Evolutionary conservation across 2,329 filamentous ascomycete genomes (phyloP), one percentile per base, ranked within the genome.

Genomic region (Fusarium tricinctum): DNA sequence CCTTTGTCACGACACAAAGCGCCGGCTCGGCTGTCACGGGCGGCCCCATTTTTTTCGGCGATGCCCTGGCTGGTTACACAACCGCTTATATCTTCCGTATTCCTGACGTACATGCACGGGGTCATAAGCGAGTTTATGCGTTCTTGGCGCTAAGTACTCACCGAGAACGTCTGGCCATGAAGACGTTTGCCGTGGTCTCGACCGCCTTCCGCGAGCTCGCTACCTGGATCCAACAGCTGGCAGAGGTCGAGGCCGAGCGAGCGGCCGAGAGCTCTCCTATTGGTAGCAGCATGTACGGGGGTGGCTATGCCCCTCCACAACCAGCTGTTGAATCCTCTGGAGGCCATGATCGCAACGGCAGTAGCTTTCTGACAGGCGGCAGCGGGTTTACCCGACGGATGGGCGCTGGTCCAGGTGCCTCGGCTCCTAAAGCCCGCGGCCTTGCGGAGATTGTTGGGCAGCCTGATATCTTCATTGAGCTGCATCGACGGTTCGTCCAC

Each of bases 61-160:
- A 91, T 72, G 83, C 87, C 2, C 76, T 85, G 1, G 85, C 88
- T 2, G 89, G 89, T 30, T 91, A 90, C 77, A 91, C 89, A 0
- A 91, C 89, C 0, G 89, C 89, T 15, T 91, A 90, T 76, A 89
- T 91, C 67, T 91, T 91, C 73, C 88, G 89, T 26, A 89, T 91
- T 42, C 86, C 89, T 8, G 89, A 91, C 73, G 82, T 90, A 35
- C 88, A 90, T 66, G 89, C 89, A 15, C 86, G 89, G 14, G 89
- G 89, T 6, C 87, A 90, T 69, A 89, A 89, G 77, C 85, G 89
- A n/a, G 86, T 91, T 14, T 91, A 91, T 73, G 89, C 89, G 13
- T 88, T 91, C 62, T 77, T 91, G 60, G 88, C 88, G 3, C 83
- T 91, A 46, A 89, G 85, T 75, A 90, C 88, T 13, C 87, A 91